Percentiles rank a stretch among this genome's conserved stretches.
Evolutionary conservation across 1,284 basidiomycete genomes (phyloP).

Genomic region (Tilletiopsis washingtonensis): DNA sequence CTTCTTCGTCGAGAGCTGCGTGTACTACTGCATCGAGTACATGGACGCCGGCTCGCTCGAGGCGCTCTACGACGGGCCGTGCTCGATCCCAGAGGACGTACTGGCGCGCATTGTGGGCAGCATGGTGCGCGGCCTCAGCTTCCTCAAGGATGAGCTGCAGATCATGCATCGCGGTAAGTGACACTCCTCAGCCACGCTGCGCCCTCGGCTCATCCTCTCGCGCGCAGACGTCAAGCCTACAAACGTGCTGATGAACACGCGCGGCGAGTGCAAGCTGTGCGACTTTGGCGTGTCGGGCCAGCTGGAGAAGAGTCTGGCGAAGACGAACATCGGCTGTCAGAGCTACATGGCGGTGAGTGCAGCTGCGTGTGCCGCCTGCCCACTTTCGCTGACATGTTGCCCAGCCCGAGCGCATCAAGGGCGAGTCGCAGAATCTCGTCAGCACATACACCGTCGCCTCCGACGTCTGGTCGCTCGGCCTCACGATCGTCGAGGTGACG

Average conservation of each 20-base stretch:
- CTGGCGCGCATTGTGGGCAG: conserved; percentile 72
- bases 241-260: conserved; percentile 83
- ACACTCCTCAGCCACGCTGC: background rate
- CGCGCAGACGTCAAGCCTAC: conserved; percentile 81
- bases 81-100: conserved; percentile 71
- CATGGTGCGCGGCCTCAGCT: conserved; percentile 86
- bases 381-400: background rate
- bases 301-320: conserved; percentile 88
- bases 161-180: conserved; percentile 72
- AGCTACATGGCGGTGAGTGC: conserved; percentile 74
- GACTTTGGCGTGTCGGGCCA: conserved; percentile 98
- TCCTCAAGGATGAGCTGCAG: conserved; percentile 89
- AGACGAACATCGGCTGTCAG: conserved; percentile 98
- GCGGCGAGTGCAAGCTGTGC: conserved; percentile 86
- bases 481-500: conserved; percentile 88
- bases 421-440: conserved; percentile 76
- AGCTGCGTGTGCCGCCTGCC: background rate
- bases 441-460: conserved; percentile 92
- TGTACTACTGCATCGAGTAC: conserved; percentile 99
- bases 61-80: conserved; percentile 55
- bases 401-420: conserved; percentile 81
- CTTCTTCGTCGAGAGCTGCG: conserved; percentile 96
- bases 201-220: background rate
- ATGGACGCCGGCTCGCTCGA: conserved; percentile 96
- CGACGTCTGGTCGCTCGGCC: conserved; percentile 96